phyloP scores from a whole-genome alignment of 2,329 filamentous ascomycete species.

The Colletotrichum sojae region DNA sequence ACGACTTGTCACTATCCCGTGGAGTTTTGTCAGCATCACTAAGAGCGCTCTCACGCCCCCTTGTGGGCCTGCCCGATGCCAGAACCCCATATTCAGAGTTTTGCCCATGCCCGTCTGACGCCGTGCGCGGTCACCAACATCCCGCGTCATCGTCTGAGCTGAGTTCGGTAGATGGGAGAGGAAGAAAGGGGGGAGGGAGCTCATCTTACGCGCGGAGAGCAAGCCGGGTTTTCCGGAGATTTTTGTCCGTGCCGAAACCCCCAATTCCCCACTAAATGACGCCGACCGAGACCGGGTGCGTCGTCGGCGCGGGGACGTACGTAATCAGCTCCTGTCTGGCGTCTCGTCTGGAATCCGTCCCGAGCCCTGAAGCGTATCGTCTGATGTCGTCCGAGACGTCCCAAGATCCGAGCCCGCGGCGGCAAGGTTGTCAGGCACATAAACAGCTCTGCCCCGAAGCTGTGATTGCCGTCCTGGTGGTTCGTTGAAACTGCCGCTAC shows the following conservation, averaged over 20 bases:
- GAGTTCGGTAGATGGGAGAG: conserved; percentile 16
- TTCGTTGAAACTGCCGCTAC: conserved; percentile 28
- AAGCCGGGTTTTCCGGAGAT: conserved; percentile 20
- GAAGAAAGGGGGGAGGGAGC: conserved; percentile 1
- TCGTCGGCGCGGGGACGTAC: conserved; percentile 2
- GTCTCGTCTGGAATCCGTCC: conserved; percentile 23
- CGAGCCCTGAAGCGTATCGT: conserved; percentile 31
- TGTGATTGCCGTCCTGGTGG: conserved; percentile 6
- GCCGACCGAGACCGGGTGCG: conserved; percentile 8
- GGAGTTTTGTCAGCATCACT: conserved; percentile 20
- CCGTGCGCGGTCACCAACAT: conserved; percentile 14
- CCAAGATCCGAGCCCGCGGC: conserved; percentile 18
- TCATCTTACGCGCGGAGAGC: background rate
- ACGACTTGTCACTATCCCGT: conserved; percentile 2
- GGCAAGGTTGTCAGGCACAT: conserved; percentile 3
- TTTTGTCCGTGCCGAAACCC: conserved; percentile 23
- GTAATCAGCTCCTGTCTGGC: background rate
- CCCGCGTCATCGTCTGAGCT: conserved; percentile 3
- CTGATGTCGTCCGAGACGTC: conserved; percentile 36
- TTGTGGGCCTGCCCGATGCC: background rate
- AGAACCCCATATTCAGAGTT: background rate
- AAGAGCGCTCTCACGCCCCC: background rate
- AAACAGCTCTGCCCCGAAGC: background rate
- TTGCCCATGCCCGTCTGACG: background rate
- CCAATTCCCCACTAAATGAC: background rate